phyloP scores from a whole-genome alignment of 2,329 filamentous ascomycete genomes.

The Aspergillus aculeatinus region DNA sequence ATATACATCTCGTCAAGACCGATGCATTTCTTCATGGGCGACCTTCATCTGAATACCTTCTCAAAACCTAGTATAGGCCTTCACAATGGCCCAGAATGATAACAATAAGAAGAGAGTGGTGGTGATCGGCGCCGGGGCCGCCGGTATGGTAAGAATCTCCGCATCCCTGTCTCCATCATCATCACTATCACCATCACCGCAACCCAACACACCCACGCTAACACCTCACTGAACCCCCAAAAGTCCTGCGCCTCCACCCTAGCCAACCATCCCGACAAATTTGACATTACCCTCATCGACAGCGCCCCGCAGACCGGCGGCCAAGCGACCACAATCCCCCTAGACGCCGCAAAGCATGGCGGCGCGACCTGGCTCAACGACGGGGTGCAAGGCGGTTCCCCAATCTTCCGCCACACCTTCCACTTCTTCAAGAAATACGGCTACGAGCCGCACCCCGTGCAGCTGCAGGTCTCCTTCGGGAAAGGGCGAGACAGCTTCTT shows the following conservation, averaged over 20 bases:
- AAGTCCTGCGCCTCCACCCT: slow-evolving; percentile 67
- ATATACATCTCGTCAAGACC: too few relatives aligned
- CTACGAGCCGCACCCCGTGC: slow-evolving; percentile 57
- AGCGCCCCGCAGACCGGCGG: slow-evolving; percentile 59
- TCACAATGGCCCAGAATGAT: not conserved
- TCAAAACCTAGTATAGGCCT: too few relatives aligned
- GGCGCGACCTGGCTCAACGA: slow-evolving; percentile 62
- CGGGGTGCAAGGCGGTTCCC: slow-evolving; percentile 61
- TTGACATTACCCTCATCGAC: slow-evolving; percentile 65
- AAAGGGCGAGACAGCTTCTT: slow-evolving; percentile 59
- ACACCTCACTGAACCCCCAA: not conserved
- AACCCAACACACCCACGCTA: not conserved
- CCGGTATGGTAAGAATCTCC: slow-evolving; percentile 53
- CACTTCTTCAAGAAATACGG: slow-evolving; percentile 61
- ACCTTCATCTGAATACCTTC: not conserved
- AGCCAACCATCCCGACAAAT: slow-evolving; percentile 63
- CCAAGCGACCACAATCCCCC: slow-evolving; percentile 58
- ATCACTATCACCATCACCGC: not conserved
- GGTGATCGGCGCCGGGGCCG: slow-evolving; percentile 62
- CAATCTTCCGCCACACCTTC: slow-evolving; percentile 63
- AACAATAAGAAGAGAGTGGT: slow-evolving; percentile 54
- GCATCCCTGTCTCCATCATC: not conserved
- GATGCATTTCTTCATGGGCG: too few relatives aligned
- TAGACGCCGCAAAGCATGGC: slow-evolving; percentile 54
- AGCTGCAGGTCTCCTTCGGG: slow-evolving; percentile 61